These are phyloP conservation scores for Leptoxyphium fumago DNA, from an alignment of 2,329 filamentous ascomycete genomes.

Conservation along the genomic window DNA sequence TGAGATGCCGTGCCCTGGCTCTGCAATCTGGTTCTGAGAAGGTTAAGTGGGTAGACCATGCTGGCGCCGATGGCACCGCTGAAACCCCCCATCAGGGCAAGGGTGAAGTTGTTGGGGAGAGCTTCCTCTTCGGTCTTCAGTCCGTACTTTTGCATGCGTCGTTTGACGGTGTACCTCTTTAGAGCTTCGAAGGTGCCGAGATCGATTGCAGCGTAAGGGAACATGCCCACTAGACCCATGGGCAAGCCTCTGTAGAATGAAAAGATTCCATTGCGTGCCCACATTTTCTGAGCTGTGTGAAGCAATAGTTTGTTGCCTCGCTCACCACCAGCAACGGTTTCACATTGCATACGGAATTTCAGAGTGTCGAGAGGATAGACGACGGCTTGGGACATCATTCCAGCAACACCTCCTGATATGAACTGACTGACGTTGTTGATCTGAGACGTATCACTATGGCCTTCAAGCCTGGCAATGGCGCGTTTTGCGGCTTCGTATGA, in stretches of 20 bases:
- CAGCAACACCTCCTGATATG: slow-evolving; percentile 74
- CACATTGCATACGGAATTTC: slow-evolving; percentile 82
- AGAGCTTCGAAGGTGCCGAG: slow-evolving; percentile 89
- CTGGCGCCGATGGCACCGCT: slow-evolving; percentile 85
- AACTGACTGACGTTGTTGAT: slow-evolving; percentile 83
- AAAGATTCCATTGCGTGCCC: slow-evolving; percentile 54
- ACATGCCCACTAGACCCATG: slow-evolving; percentile 91
- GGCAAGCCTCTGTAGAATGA: slow-evolving; percentile 84
- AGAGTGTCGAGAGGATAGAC: slow-evolving; percentile 89
- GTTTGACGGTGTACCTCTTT: slow-evolving; percentile 57
- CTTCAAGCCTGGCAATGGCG: slow-evolving; percentile 71
- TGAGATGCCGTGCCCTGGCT: slow-evolving; percentile 91
- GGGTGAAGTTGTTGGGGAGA: slow-evolving; percentile 63
- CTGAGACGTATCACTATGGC: slow-evolving; percentile 63
- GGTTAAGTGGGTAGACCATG: slow-evolving; percentile 90
- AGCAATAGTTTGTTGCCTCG: slow-evolving; percentile 71
- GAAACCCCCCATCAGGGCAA: slow-evolving; percentile 77
- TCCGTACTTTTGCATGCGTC: slow-evolving; percentile 52
- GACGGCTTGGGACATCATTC: slow-evolving; percentile 87
- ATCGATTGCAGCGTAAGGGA: slow-evolving; percentile 93
- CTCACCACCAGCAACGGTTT: slow-evolving; percentile 73
- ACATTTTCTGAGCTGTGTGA: slow-evolving; percentile 78
- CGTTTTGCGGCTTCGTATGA: slow-evolving; percentile 93
- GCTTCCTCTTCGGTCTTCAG: slow-evolving; percentile 73
- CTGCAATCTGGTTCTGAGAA: slow-evolving; percentile 80